Base-by-base conservation (phyloP, 116 monocot genomes). In the Trichopus zeylanicus region DNA sequence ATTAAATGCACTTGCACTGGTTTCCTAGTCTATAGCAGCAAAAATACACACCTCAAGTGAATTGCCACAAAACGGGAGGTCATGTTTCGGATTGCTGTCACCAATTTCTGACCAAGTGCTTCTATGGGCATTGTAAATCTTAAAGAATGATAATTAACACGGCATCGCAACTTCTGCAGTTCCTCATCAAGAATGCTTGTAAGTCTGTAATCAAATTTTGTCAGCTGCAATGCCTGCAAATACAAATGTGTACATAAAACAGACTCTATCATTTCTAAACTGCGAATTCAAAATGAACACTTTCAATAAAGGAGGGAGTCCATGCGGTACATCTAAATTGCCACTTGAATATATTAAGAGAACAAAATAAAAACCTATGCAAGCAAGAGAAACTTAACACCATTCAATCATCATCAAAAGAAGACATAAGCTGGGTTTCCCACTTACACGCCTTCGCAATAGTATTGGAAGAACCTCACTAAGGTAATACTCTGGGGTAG, bases 171-270 rank as follows among this genome's bases (percentile, higher is more conserved):
- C 66, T 97, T 97, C 65, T 97, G 97, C 59, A 91, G 62, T 30
- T 91, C 87, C 6, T 91, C 87, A 64, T 87, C 97, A 74, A 97
- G 84, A 13, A 8, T 70, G 46, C 72, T 91, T 21, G 84, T 61
- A 60, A 97, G 87, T 59, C 97, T 76, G 70, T 91, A 97, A 76
- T 97, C 97, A 59, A 97, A 91, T 59, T 97, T 97, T 9, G 91
- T 97, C 80, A 97, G 75, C 71, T 97, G 97, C 62, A 97, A 68
- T 68, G 73, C 97, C 97, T 97, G 85, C 55, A 80, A 56, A 29
- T 11, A 61, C 20, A n/a, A n/a, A 42, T 42, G n/a, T 15, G 13
- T 13, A 42, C n/a, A 42, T 42, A 0, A n/a, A n/a, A n/a, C n/a
- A 42, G n/a, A 42, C 42, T 16, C 42, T n/a, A 42, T 42, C 42